Evolutionary conservation across 495 filamentous ascomycete genomes (phyloP).

Genomic region (Parachaetomium inaequale): DNA sequence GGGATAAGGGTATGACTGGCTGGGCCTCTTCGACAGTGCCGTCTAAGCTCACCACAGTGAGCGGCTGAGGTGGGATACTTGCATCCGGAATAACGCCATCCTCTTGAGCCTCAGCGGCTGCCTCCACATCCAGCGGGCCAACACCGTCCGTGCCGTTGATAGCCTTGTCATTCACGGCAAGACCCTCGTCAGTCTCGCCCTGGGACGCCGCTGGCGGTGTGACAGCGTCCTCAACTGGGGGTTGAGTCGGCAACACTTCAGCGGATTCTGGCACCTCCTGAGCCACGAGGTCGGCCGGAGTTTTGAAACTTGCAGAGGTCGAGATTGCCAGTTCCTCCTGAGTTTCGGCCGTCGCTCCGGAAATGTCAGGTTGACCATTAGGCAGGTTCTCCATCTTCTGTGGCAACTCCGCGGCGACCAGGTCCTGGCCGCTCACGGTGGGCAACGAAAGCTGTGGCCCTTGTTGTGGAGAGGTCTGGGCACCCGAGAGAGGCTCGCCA

Average conservation of each 20-base stretch:
- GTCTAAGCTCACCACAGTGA: not conserved
- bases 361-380: too few relatives aligned
- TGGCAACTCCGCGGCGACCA: not conserved
- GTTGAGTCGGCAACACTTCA: not conserved
- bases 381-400: not conserved
- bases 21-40: not conserved
- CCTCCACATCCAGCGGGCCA: not conserved
- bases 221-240: not conserved
- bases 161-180: not conserved
- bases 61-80: not conserved
- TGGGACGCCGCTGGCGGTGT: not conserved
- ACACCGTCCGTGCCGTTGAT: not conserved
- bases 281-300: not conserved
- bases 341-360: not conserved
- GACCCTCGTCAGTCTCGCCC: not conserved
- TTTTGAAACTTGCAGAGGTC: not conserved
- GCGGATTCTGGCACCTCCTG: not conserved
- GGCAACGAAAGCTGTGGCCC: not conserved
- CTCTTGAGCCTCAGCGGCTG: not conserved
- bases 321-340: not conserved
- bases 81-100: not conserved
- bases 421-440: not conserved
- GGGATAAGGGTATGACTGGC: not conserved
- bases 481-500: not conserved
- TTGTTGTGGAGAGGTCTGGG: not conserved